Base-by-base conservation (phyloP, 1,139 yeast species). In the Blastobotrys petasosporus region DNA sequence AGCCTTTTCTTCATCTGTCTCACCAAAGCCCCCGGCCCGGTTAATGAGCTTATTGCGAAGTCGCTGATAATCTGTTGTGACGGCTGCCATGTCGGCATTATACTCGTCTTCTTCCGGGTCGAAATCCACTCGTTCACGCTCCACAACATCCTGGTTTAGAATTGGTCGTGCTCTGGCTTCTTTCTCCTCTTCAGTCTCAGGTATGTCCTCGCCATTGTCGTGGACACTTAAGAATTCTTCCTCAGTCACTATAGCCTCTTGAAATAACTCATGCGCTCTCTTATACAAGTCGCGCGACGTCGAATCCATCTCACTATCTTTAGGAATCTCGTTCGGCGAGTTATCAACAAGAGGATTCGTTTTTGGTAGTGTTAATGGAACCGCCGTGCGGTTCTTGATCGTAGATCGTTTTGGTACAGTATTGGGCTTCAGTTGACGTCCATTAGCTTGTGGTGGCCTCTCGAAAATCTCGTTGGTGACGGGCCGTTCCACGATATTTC, bases 1-100 rank as follows among this genome's bases (percentile, higher is more conserved):
- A 50, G 80, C 92, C 49, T 65, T 59, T 44, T 77, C 87, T 45
- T 68, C 65, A 6, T 73, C 73, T 2, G 74, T 62, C 51, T 70
- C 67, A 15, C 63, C 63, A 52, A 62, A 79, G 0, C 82, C 82
- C 1, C 77, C 76, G 9, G 70, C 60, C 44, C 68, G 67, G 41
- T 69, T 64, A 17, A 82, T 67, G 54, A 83, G 62, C 47, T 72
- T 71, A 46, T 77, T 77, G 37, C 85, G 70, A 46, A 84, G 58
- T 40, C 72, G 69, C 42, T 80, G 78, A 58, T 85, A 85, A 44
- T 79, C 79, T 10, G 69, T 62, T 1, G 74, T 69, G 4, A 84
- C 54, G 70, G 77, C 52, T 60, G 62, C 42, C 43, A 52, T 45
- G 32, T 49, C 52, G 4, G 20, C 37, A 8, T 15, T 44, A 44